Percentiles rank a stretch among this genome's conserved stretches.
These are phyloP conservation scores for Pulicaria dysenterica DNA, from an alignment of 129 eudicot species.

Conservation along the genomic window DNA sequence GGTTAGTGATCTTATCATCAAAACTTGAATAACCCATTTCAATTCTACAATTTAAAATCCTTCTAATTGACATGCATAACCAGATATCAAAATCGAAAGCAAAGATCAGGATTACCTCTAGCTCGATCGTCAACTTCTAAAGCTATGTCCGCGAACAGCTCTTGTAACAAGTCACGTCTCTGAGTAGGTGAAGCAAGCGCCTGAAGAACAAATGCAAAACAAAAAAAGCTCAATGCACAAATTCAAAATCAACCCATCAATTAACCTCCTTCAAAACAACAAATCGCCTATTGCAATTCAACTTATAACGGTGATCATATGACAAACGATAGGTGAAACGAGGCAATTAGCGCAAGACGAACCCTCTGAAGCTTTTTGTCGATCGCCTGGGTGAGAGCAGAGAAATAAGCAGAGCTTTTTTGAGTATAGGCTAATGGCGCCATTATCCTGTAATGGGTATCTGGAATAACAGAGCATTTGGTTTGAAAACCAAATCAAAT, in stretches of 20 bases:
- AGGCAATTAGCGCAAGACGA: background rate
- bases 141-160: conserved; percentile 80
- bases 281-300: background rate
- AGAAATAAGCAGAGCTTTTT: conserved; percentile 65
- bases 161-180: conserved; percentile 75
- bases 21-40: background rate
- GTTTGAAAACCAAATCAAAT: background rate
- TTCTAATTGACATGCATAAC: background rate
- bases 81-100: background rate
- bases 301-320: background rate
- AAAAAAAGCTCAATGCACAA: conserved; percentile 1
- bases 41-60: background rate
- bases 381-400: conserved; percentile 75
- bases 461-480: conserved; percentile 13
- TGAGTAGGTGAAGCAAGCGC: conserved; percentile 77
- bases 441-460: background rate
- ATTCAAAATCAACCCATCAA: conserved; percentile 13
- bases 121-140: conserved; percentile 93
- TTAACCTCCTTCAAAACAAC: background rate
- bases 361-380: conserved; percentile 76
- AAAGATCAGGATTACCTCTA: conserved; percentile 45
- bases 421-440: conserved; percentile 42
- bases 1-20: too few relatives aligned
- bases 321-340: too few relatives aligned
- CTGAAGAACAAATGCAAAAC: conserved; percentile 31